Conservation (phyloP, 2,329 filamentous ascomycete species). For the Bipolaris oryzae region DNA sequence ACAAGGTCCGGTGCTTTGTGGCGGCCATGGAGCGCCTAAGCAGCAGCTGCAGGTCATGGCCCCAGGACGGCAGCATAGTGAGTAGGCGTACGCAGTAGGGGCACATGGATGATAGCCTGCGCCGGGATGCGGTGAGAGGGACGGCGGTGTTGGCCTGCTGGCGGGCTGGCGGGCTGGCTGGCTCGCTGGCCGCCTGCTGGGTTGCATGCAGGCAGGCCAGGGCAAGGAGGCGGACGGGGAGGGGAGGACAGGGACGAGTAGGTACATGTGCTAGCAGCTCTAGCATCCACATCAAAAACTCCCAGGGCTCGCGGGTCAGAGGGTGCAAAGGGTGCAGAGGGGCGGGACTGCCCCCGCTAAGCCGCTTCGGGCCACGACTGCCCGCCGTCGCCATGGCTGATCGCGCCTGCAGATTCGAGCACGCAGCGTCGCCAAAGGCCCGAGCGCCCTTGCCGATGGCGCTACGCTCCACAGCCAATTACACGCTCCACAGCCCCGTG, state of each 20-base stretch:
- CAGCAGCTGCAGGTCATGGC: slow-evolving; percentile 20
- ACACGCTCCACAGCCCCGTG: slow-evolving; percentile 22
- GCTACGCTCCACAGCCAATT: slow-evolving; percentile 28
- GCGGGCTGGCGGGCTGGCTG: neutral
- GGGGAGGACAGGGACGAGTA: too few species aligned
- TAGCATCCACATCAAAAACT: too few species aligned
- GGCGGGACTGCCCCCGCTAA: slow-evolving; percentile 12
- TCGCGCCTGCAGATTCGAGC: slow-evolving; percentile 26
- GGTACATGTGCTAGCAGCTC: too few species aligned
- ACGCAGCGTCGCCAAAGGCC: slow-evolving; percentile 5
- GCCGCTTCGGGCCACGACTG: slow-evolving; percentile 2
- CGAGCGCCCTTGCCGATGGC: slow-evolving; percentile 28
- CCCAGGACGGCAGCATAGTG: slow-evolving; percentile 6
- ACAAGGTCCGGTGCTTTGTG: neutral
- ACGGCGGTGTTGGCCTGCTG: slow-evolving; percentile 18
- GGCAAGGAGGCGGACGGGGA: too few species aligned
- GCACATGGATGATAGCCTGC: too few species aligned
- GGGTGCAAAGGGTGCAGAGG: neutral
- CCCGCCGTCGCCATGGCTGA: slow-evolving; percentile 19
- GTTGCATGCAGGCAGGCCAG: too few species aligned
- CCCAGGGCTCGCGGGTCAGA: too few species aligned
- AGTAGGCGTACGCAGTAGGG: too few species aligned
- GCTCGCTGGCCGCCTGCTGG: neutral
- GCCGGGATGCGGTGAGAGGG: slow-evolving; percentile 23
- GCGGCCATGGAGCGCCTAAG: slow-evolving; percentile 11